Percentiles rank a stretch among this genome's conserved stretches.
These are phyloP conservation scores for Bathelium albidoporum DNA, from an alignment of 495 filamentous ascomycete genomes.

Conservation along the genomic window DNA sequence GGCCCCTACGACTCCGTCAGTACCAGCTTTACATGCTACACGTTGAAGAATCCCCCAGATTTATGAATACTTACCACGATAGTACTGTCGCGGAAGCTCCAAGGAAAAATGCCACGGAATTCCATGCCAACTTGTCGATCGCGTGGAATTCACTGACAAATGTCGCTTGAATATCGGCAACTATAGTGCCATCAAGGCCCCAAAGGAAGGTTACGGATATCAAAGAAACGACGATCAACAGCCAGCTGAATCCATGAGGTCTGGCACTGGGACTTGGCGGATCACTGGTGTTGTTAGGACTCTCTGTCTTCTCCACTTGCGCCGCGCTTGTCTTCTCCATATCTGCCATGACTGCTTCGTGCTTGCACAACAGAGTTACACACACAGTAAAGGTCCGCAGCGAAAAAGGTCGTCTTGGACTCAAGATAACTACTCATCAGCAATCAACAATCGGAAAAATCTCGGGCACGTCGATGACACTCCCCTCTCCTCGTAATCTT, in stretches of 20 bases:
- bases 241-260: background rate
- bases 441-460: background rate
- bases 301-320: background rate
- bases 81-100: constrained; percentile 21
- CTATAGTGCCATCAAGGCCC: constrained; percentile 36
- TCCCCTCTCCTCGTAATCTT: too few relatives aligned
- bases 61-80: background rate
- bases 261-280: background rate
- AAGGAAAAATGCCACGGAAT: constrained; percentile 23
- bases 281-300: background rate
- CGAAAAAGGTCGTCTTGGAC: background rate
- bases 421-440: too few relatives aligned
- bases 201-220: constrained; percentile 22
- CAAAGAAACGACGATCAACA: background rate
- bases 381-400: background rate
- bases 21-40: background rate
- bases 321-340: background rate
- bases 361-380: background rate
- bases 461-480: background rate
- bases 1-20: constrained; percentile 6
- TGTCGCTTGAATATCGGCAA: constrained; percentile 31
- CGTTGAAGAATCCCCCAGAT: background rate
- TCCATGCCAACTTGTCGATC: constrained; percentile 23
- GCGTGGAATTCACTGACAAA: constrained; percentile 22
- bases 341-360: background rate